These are phyloP conservation scores for Eutypella sp. DNA, from an alignment of 2,329 filamentous ascomycete species.

Conservation along the genomic window DNA sequence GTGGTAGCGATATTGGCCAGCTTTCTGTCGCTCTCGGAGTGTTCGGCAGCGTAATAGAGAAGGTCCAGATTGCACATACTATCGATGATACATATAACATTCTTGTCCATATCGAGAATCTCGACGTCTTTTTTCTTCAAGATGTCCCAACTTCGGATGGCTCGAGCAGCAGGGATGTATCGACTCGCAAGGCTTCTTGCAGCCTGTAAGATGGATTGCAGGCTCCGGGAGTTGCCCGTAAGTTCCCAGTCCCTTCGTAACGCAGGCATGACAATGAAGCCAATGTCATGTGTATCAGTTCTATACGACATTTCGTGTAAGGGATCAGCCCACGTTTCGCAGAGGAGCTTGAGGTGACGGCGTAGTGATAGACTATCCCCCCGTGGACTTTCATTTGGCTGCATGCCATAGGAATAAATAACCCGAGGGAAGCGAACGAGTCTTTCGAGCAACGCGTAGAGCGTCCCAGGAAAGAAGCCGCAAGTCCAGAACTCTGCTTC, in stretches of 20 bases:
- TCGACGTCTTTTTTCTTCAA: constrained; percentile 24
- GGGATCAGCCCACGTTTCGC: constrained; percentile 27
- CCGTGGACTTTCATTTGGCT: constrained; percentile 1
- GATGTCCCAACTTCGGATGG: constrained; percentile 46
- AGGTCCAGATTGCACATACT: constrained; percentile 37
- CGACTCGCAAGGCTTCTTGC: constrained; percentile 39
- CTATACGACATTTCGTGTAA: constrained; percentile 33
- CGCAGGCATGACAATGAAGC: constrained; percentile 48
- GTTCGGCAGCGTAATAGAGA: constrained; percentile 32
- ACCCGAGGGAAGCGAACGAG: constrained; percentile 22
- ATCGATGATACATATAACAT: constrained; percentile 37
- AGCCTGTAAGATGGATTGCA: constrained; percentile 36
- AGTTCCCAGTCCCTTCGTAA: constrained; percentile 43
- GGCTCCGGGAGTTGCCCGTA: constrained; percentile 32
- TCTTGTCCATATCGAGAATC: constrained; percentile 22
- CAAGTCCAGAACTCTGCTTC: constrained; percentile 37
- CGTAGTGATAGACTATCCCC: not conserved
- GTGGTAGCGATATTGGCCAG: constrained; percentile 31
- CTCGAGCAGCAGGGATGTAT: constrained; percentile 34
- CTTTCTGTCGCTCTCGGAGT: constrained; percentile 18
- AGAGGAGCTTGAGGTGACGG: constrained; percentile 16
- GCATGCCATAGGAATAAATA: constrained; percentile 1
- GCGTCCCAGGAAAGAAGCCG: constrained; percentile 35
- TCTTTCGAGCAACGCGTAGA: constrained; percentile 32
- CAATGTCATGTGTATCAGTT: constrained; percentile 49